Evolutionary conservation across 192 early-diverging fungal species (phyloP), one percentile per base, ranked within the genome.

Genomic region (Backusella luteola): DNA sequence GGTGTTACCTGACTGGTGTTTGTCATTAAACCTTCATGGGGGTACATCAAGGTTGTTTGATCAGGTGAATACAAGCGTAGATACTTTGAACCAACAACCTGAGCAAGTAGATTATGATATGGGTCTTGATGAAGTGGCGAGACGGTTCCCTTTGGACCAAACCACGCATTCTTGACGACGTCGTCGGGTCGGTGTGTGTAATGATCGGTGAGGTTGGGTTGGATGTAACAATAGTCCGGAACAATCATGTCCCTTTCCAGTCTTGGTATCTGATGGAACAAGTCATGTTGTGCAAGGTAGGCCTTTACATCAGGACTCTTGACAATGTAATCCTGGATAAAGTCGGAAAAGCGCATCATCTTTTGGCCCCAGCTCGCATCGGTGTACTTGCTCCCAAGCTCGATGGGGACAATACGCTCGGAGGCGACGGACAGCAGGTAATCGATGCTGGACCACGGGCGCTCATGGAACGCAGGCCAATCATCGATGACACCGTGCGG

Each of bases 221-320:
- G 14, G 2, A 71, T 12, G 76, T 83, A 59, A 39, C 93, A 93
- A 80, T 95, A 97, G 59, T 96, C 95, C 0, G 95, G 95, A 23
- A 95, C 78, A 14, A 77, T 39, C 74, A 95, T 92, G 73, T 96
- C 94, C 56, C 87, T 80, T 6, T 82, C 68, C 0, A 97, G 81
- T 2, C 84, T 78, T 5, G 90, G 92, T 19, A 94, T 90, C 76
- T 97, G 96, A 19, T 84, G 76, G 73, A 95, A 90, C 29, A 97
- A 77, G 76, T 96, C 86, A 73, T 97, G 94, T 76, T 97, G 96
- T 5, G 96, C 96, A 23, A 97, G 80, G 79, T 97, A 97, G 5
- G 84, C 91, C n/a, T 38, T 49, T 17, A 32, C 2, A 17, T 21
- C 34, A 11, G n/a, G 34, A 2, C 23, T 46, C 9, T 39, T 53